Evolutionary conservation across 768 basidiomycete genomes (phyloP).

Genomic region (Podaxis sp.): DNA sequence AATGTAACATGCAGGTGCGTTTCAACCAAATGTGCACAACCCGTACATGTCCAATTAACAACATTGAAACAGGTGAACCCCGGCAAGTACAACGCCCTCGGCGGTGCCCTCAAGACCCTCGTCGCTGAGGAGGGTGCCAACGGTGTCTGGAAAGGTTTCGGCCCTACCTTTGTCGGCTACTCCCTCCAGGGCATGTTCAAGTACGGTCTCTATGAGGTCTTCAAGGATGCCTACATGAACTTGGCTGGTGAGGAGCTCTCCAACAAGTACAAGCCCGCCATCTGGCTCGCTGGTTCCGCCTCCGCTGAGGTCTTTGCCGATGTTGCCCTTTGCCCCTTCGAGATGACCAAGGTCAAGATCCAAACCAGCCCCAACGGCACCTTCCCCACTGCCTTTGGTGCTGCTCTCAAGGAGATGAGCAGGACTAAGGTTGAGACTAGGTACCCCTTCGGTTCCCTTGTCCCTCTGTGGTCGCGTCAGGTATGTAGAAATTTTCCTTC

Average conservation of each 20-base stretch:
- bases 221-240: constrained; percentile 94
- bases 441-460: constrained; percentile 83
- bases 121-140: constrained; percentile 77
- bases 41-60: background rate
- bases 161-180: constrained; percentile 92
- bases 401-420: constrained; percentile 72
- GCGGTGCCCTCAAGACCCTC: constrained; percentile 60
- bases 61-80: constrained; percentile 62
- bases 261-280: constrained; percentile 79
- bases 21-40: background rate
- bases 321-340: constrained; percentile 91
- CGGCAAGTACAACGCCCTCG: constrained; percentile 68
- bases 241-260: constrained; percentile 80
- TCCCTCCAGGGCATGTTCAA: constrained; percentile 98
- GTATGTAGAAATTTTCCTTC: constrained; percentile 30
- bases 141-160: constrained; percentile 94
- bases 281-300: constrained; percentile 94
- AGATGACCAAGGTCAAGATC: constrained; percentile 93
- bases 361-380: constrained; percentile 75
- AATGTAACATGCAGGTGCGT: constrained; percentile 89
- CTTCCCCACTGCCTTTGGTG: constrained; percentile 75
- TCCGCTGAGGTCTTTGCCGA: constrained; percentile 96
- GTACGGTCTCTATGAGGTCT: constrained; percentile 95
- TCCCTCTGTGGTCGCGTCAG: constrained; percentile 88
- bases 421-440: constrained; percentile 68